These are phyloP conservation scores for Apium graveolens DNA, from an alignment of 129 eudicot genomes.

Conservation along the genomic window DNA sequence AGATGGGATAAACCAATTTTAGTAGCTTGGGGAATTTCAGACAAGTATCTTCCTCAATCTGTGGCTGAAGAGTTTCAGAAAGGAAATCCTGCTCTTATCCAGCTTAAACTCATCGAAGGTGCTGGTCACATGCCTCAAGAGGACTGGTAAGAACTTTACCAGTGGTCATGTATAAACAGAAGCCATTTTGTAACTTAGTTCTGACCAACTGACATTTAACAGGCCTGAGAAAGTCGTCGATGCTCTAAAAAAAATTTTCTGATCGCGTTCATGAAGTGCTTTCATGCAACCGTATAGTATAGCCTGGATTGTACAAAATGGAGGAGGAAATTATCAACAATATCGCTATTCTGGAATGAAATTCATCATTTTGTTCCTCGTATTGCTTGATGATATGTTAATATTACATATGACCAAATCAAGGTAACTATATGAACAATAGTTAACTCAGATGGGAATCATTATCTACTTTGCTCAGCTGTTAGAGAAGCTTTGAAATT, in stretches of 20 bases:
- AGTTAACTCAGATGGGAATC: neutral
- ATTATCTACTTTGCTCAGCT: neutral
- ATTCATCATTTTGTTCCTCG: neutral
- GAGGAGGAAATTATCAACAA: neutral
- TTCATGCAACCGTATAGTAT: conserved; percentile 11
- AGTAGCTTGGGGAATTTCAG: conserved; percentile 95
- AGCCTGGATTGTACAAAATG: conserved; percentile 7
- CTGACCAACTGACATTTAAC: conserved; percentile 15
- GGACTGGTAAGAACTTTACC: conserved; percentile 61
- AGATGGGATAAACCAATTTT: conserved; percentile 84
- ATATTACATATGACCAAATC: neutral
- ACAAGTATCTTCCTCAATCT: conserved; percentile 89
- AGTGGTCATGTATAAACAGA: neutral
- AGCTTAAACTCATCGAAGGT: conserved; percentile 85
- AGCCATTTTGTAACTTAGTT: neutral
- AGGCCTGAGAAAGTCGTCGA: conserved; percentile 97
- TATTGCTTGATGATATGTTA: neutral
- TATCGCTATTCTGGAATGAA: neutral
- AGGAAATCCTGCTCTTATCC: conserved; percentile 52
- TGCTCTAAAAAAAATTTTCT: conserved; percentile 63
- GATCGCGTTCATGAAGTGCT: conserved; percentile 17
- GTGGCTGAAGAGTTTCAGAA: conserved; percentile 91
- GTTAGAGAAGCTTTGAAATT: neutral
- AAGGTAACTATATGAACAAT: neutral
- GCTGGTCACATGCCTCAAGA: conserved; percentile 99